phyloP scores from a whole-genome alignment of 139 green algal genomes.

The Tetradesmus lagerheimii region DNA sequence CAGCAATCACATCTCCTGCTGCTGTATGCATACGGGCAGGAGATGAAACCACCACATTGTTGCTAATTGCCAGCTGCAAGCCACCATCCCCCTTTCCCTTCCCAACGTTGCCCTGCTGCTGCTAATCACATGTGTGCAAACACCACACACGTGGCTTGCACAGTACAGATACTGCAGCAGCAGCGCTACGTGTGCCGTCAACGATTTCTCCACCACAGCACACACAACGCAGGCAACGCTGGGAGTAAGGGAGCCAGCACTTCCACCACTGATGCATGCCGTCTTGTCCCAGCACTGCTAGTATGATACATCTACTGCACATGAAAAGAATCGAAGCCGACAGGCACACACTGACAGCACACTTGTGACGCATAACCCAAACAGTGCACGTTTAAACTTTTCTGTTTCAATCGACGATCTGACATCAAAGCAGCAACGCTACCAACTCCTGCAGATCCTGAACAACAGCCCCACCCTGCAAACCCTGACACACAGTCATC shows the following conservation, averaged over 20 bases:
- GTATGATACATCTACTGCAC: conserved; percentile 23
- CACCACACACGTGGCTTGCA: too few relatives aligned
- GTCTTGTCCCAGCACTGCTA: neutral
- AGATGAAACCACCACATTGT: neutral
- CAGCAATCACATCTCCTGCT: neutral
- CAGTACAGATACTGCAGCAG: too few relatives aligned
- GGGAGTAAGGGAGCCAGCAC: too few relatives aligned
- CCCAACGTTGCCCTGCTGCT: neutral
- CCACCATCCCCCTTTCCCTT: neutral
- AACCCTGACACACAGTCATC: too few relatives aligned
- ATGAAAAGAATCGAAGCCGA: neutral
- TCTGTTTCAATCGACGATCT: neutral
- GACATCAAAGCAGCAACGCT: neutral
- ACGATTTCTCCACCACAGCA: too few relatives aligned
- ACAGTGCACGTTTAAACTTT: neutral
- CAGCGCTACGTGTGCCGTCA: too few relatives aligned
- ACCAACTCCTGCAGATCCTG: neutral
- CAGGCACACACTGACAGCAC: neutral
- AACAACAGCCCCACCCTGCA: too few relatives aligned
- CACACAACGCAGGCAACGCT: too few relatives aligned
- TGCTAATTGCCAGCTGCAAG: neutral
- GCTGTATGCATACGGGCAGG: neutral
- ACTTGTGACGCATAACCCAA: neutral
- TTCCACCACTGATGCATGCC: too few relatives aligned
- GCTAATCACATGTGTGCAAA: too few relatives aligned